These are phyloP conservation scores for Acanthamoeba royreba DNA, from an alignment of 208 protist genomes.

Conservation along the genomic window DNA sequence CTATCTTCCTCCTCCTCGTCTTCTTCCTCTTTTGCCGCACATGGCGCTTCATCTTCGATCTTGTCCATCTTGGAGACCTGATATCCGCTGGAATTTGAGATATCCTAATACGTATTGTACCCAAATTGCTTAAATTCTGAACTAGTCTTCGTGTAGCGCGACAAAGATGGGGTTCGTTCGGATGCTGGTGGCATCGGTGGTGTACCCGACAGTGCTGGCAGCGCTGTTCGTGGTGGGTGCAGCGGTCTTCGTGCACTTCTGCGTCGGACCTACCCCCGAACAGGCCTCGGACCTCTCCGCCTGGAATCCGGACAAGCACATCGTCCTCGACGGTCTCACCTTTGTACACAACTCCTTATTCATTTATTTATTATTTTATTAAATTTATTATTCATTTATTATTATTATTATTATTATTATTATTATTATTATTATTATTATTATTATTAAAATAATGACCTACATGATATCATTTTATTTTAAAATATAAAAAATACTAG, in stretches of 20 bases:
- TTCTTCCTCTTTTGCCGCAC: not conserved
- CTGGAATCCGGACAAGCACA: not conserved
- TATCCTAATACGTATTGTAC: too few relatives aligned
- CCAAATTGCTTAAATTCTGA: not conserved
- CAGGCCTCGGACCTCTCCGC: not conserved
- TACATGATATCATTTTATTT: too few relatives aligned
- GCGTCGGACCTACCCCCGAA: not conserved
- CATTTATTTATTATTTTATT: not conserved
- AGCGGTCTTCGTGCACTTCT: not conserved
- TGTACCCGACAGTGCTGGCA: not conserved
- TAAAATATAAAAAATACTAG: too few relatives aligned
- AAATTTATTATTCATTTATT: not conserved
- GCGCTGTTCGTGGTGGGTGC: not conserved
- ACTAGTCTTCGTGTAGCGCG: not conserved
- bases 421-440: too few relatives aligned
- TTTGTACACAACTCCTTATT: not conserved
- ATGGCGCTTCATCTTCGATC: not conserved
- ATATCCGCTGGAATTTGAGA: too few relatives aligned
- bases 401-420: too few relatives aligned
- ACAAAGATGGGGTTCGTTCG: not conserved
- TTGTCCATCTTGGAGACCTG: too few relatives aligned
- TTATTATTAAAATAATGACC: too few relatives aligned
- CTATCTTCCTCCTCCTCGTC: not conserved
- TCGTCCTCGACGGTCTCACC: not conserved
- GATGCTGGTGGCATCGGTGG: not conserved